Conservation (phyloP, 2,329 filamentous ascomycete species). For the Phyllosticta paracitricarpa region DNA sequence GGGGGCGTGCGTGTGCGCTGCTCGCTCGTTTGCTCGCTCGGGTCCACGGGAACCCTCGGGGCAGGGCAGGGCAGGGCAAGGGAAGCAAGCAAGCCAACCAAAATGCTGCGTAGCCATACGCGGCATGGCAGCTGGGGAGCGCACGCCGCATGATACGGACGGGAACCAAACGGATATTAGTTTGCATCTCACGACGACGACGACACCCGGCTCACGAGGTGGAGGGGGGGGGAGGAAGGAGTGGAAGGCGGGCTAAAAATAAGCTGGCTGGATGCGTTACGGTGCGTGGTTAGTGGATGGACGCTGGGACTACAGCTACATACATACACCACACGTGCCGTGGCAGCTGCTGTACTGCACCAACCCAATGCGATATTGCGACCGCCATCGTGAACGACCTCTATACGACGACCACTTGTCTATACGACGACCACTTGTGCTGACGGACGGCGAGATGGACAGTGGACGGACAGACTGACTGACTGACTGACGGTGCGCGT, state of each 20-base stretch:
- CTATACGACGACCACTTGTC: not conserved
- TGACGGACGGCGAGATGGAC: not conserved
- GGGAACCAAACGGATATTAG: too few relatives aligned
- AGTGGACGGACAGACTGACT: not conserved
- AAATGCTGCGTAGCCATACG: not conserved
- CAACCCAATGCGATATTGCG: too few relatives aligned
- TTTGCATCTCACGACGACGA: too few relatives aligned
- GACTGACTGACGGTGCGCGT: not conserved
- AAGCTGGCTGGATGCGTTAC: too few relatives aligned
- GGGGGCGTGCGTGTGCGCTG: too few relatives aligned
- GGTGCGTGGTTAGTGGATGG: too few relatives aligned
- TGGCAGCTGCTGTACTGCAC: too few relatives aligned
- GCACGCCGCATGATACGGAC: not conserved
- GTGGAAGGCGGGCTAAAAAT: too few relatives aligned
- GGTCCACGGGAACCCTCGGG: not conserved
- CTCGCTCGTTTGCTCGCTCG: not conserved
- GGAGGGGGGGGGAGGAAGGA: too few relatives aligned
- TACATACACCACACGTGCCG: too few relatives aligned
- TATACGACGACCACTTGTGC: not conserved
- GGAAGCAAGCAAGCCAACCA: not conserved
- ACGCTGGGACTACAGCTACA: too few relatives aligned
- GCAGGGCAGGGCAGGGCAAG: not conserved
- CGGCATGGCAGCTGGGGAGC: not conserved
- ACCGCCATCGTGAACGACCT: not conserved
- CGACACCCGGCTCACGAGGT: too few relatives aligned